Evolutionary conservation across 441 rosid genomes (phyloP).

Genomic region (Arabidopsis lyrata): DNA sequence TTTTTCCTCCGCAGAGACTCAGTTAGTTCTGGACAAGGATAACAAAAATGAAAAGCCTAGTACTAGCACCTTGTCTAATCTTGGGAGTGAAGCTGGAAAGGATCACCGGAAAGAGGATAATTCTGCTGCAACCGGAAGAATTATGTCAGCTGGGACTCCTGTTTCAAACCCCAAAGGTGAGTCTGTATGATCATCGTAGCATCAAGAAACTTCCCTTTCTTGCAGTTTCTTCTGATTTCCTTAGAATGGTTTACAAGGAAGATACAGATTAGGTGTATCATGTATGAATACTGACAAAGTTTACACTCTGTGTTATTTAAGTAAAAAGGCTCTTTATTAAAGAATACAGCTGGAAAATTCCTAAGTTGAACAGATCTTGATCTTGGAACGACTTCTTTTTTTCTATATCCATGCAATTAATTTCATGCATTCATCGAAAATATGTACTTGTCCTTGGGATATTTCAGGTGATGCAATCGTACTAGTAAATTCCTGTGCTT

Average conservation of each 20-base stretch:
- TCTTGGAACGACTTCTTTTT: neutral
- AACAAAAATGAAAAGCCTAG: constrained; percentile 15
- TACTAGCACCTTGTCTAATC: constrained; percentile 29
- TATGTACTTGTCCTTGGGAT: constrained; percentile 20
- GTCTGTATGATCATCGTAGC: constrained; percentile 22
- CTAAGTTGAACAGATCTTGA: constrained; percentile 21
- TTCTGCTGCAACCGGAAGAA: constrained; percentile 27
- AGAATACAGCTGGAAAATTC: constrained; percentile 8
- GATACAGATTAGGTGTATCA: neutral
- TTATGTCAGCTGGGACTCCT: constrained; percentile 32
- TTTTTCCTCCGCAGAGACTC: constrained; percentile 25
- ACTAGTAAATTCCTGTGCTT: constrained; percentile 43
- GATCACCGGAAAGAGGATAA: constrained; percentile 33
- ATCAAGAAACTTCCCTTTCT: constrained; percentile 5
- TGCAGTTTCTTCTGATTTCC: constrained; percentile 19
- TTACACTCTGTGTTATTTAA: neutral
- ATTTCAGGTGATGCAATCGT: constrained; percentile 47
- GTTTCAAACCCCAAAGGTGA: constrained; percentile 36
- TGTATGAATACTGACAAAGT: neutral
- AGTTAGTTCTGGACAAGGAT: constrained; percentile 25
- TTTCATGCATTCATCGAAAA: constrained; percentile 17
- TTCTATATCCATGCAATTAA: constrained; percentile 20
- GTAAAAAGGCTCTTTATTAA: neutral
- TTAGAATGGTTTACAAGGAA: constrained; percentile 7
- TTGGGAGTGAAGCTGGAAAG: constrained; percentile 31